Conservation (phyloP, 2,329 filamentous ascomycete species). For the Aspergillus tubingensis region DNA sequence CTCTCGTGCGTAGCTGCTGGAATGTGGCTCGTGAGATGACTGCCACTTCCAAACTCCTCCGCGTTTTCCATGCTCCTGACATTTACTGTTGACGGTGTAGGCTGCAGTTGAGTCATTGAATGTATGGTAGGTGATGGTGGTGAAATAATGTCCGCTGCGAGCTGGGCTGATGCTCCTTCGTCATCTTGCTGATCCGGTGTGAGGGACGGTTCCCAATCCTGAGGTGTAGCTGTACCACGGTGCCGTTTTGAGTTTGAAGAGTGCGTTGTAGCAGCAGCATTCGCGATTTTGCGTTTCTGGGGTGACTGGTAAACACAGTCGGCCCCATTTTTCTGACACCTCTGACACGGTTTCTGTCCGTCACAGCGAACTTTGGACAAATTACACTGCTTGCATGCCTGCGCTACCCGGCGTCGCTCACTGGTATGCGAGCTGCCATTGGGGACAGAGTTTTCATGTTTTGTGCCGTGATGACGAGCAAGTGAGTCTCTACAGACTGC, state of each 20-base stretch:
- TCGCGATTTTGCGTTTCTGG: neutral
- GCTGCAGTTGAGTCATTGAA: neutral
- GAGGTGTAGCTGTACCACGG: neutral
- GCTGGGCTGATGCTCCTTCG: neutral
- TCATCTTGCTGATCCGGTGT: neutral
- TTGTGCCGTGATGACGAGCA: neutral
- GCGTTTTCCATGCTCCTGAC: neutral
- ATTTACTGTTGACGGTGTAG: neutral
- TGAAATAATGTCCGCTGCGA: neutral
- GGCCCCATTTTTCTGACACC: neutral
- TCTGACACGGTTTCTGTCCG: neutral
- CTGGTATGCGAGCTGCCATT: neutral
- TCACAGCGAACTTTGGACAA: constrained; percentile 8
- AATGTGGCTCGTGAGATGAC: neutral
- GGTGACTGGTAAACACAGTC: neutral
- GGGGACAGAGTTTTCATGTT: neutral
- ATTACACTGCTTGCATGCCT: constrained; percentile 5
- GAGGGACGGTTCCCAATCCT: neutral
- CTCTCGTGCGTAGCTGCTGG: neutral
- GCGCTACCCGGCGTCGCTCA: constrained; percentile 5
- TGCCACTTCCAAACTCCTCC: neutral
- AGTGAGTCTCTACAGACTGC: constrained; percentile 1
- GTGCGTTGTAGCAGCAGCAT: neutral
- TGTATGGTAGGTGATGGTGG: neutral
- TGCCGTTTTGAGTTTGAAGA: neutral